phyloP scores from a whole-genome alignment of 179 eudicot species.

The Carnegiea gigantea region DNA sequence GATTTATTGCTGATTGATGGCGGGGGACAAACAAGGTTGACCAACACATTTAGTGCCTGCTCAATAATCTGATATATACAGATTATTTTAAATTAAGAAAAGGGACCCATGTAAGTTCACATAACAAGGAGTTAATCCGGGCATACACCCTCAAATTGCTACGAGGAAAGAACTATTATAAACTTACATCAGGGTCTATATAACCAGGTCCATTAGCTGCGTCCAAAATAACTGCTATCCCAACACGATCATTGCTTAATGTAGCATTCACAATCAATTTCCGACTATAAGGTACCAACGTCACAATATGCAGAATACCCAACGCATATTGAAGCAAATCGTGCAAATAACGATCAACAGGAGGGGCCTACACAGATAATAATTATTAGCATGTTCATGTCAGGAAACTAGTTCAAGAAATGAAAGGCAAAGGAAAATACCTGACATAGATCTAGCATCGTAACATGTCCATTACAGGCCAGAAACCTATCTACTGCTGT shows the following conservation, averaged over 20 bases:
- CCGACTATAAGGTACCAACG: constrained; percentile 86
- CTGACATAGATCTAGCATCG: constrained; percentile 97
- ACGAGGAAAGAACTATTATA: not conserved
- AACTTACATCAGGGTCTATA: constrained; percentile 88
- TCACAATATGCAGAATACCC: constrained; percentile 90
- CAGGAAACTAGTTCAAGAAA: constrained; percentile 11
- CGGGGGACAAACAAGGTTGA: constrained; percentile 98
- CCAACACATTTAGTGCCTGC: constrained; percentile 84
- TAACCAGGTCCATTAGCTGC: constrained; percentile 90
- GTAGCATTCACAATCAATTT: constrained; percentile 78
- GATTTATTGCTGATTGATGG: constrained; percentile 97
- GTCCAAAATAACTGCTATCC: constrained; percentile 95
- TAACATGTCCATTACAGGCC: constrained; percentile 82
- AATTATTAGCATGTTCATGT: constrained; percentile 9
- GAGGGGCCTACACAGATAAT: constrained; percentile 65
- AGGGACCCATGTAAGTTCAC: not conserved
- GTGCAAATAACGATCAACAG: constrained; percentile 93
- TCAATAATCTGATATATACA: constrained; percentile 73
- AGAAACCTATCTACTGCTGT: constrained; percentile 87
- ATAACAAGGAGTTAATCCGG: not conserved
- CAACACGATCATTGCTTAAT: constrained; percentile 89
- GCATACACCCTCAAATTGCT: not conserved
- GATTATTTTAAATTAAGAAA: not conserved
- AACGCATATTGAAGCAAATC: constrained; percentile 96
- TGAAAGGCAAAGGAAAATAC: constrained; percentile 30